Base-by-base conservation (phyloP, 2,329 filamentous ascomycete genomes). In the Rasamsonia emersonii region DNA sequence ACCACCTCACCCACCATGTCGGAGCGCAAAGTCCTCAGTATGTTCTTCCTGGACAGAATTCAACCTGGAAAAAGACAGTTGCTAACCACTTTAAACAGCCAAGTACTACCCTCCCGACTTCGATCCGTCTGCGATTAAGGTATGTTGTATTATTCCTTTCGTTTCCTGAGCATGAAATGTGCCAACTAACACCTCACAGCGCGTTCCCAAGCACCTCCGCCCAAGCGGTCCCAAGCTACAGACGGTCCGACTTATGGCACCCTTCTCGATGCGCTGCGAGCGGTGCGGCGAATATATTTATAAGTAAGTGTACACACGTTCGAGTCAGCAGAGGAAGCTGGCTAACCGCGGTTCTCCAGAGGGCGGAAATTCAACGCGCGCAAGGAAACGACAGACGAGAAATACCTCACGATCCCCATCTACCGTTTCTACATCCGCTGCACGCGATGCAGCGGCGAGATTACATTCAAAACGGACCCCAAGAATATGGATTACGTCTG, bases 281-380 rank as follows among this genome's bases (percentile, higher is more conserved):
- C 25, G 50, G 33, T 59, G 56, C 35, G 56, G 23, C 30, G 28
- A 26, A 29, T 10, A 30, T 33, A 18, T 5, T 14, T 14, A 18
- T 17, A 16, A 21, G 13, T 18, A 3, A 20, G 10, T 18, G 18
- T 27, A 15, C n/a, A n/a, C n/a, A n/a, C n/a, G n/a, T n/a, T n/a
- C n/a, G n/a, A n/a, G n/a, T n/a, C n/a, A n/a, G n/a, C n/a, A n/a
- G n/a, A n/a, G n/a, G n/a, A n/a, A n/a, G n/a, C n/a, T n/a, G n/a
- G n/a, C n/a, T n/a, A n/a, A n/a, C n/a, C n/a, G n/a, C n/a, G n/a
- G n/a, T n/a, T n/a, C n/a, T n/a, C n/a, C 69, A 85, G 86, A 47
- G 88, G 88, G 0, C 77, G 88, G 39, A 96, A 95, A 52, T 96
- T 96, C 71, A 96, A 96, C 62, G 82, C 86, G 3, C 74, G 85